Evolutionary conservation across 2,329 filamentous ascomycete species (phyloP).

Genomic region (Chaetomium sp.): DNA sequence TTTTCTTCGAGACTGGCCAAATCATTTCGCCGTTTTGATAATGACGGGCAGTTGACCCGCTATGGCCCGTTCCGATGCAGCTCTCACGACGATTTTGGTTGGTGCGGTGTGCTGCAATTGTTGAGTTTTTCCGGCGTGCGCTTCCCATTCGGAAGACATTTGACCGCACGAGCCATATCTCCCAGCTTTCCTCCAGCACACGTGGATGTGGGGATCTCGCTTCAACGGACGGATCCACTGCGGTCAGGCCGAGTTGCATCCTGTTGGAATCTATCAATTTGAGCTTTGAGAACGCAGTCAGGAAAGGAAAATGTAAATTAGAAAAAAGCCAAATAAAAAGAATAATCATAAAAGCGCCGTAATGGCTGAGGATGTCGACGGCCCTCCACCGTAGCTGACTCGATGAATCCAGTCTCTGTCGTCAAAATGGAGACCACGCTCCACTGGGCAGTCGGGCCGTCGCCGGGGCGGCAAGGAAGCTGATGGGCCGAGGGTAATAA

Average conservation of each 20-base stretch:
- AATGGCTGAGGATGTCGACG: not conserved
- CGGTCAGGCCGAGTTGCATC: not conserved
- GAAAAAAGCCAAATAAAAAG: not conserved
- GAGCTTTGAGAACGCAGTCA: not conserved
- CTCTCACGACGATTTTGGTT: too few species aligned
- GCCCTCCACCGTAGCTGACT: not conserved
- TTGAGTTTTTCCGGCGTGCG: too few species aligned
- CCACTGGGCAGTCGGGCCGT: conserved; percentile 14
- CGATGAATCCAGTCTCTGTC: not conserved
- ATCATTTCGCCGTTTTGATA: too few species aligned
- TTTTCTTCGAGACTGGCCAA: too few species aligned
- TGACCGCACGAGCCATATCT: conserved; percentile 7
- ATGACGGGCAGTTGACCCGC: too few species aligned
- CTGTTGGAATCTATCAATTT: too few species aligned
- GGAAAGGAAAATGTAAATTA: not conserved
- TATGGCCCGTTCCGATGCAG: too few species aligned
- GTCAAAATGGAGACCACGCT: not conserved
- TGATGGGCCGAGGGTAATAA: conserved; percentile 10
- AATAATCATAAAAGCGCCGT: too few species aligned
- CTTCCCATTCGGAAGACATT: not conserved
- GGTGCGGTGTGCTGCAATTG: too few species aligned
- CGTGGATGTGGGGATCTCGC: not conserved
- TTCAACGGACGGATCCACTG: not conserved
- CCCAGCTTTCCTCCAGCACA: not conserved
- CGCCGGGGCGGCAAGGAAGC: conserved; percentile 6